Evolutionary conservation across 768 basidiomycete species (phyloP), one percentile per base, ranked within the genome.

Genomic region (Myochromella boudieri): DNA sequence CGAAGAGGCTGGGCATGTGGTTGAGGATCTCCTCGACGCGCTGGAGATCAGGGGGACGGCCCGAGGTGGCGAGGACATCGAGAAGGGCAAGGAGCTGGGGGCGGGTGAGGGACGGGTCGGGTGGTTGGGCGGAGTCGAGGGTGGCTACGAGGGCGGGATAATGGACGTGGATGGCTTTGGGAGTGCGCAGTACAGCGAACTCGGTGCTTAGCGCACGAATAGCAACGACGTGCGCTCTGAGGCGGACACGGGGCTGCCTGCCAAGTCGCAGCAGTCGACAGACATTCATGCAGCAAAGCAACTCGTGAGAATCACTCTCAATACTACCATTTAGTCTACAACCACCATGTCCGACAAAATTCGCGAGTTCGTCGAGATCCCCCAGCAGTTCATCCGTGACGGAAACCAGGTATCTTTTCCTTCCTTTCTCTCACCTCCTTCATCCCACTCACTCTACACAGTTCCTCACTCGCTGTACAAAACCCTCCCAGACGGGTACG

Each of bases 391-490:
- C 68, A 58, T 94, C 57, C 87, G 81, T 59, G 97, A 99, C 58
- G 95, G 95, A 47, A 90, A 88, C 59, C 91, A 94, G 77, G 95
- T 92, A 32, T 48, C 80, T 69, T 7, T 8, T 26, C 3, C 15
- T 36, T 41, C 9, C 15, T 10, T 42, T n/a, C n/a, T 18, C 28
- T 11, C 26, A 24, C 17, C 9, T 3, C 20, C 18, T 9, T 33
- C 29, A 26, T 25, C 24, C 38, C 25, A 52, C 53, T 29, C 58
- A 56, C 51, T 50, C 24, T 28, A 21, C 22, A 28, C 56, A 98
- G 97, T 98, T 99, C 76, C 72, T 99, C 54, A 89, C 85, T 58
- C 85, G 95, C 63, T 99, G 97, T 80, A 95, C 94, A 48, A 99
- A 99, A 74, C 97, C 97, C 51, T 91, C 91, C 42, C 82, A 88